Evolutionary conservation across 768 basidiomycete species (phyloP).

Genomic region (Rhodosporidiobolus odoratus): DNA sequence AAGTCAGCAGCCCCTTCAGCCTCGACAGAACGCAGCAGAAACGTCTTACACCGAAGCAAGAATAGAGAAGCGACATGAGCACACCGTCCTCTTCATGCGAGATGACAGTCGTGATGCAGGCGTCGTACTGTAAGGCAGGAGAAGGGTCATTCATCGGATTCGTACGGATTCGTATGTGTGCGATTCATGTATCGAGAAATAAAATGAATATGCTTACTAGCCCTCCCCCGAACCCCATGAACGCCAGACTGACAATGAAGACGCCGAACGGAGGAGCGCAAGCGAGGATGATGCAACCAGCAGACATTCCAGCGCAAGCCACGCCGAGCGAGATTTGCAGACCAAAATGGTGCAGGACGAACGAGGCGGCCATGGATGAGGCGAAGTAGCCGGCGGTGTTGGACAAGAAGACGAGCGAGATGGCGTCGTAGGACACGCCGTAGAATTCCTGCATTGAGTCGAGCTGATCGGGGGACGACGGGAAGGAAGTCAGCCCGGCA

Average conservation of each 20-base stretch:
- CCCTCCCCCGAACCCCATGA: constrained; percentile 33
- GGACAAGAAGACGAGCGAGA: constrained; percentile 37
- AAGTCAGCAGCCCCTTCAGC: not conserved
- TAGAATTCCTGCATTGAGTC: constrained; percentile 35
- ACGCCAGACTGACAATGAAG: constrained; percentile 23
- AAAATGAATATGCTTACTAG: not conserved
- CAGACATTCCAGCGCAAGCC: not conserved
- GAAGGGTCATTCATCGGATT: not conserved
- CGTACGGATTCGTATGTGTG: too few species aligned
- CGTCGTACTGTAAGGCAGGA: constrained; percentile 19
- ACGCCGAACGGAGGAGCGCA: constrained; percentile 32
- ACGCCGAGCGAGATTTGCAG: constrained; percentile 25
- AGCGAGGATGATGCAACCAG: constrained; percentile 24
- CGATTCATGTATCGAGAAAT: not conserved
- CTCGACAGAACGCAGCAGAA: not conserved
- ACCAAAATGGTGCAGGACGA: constrained; percentile 40
- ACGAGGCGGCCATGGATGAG: constrained; percentile 18
- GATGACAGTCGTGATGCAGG: constrained; percentile 27
- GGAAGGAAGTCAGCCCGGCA: not conserved
- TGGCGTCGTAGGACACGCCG: constrained; percentile 29
- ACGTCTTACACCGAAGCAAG: constrained; percentile 16
- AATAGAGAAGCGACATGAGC: constrained; percentile 27
- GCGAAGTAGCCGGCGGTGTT: constrained; percentile 28
- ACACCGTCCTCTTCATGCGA: constrained; percentile 30
- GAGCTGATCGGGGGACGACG: not conserved